A percentile compares a stretch with the other conserved stretches of the same genome.
Conservation (phyloP, 306 rosid genomes). For the apple (Malus domestica) region ASM211411v1 NC_041803.1:10141001-10141500, state of each 20-base stretch:
- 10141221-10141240: not conserved
- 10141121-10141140: constrained; percentile 33
- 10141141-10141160: constrained; percentile 11
- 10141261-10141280: constrained; percentile 4
- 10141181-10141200: constrained; percentile 25
- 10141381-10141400: constrained; percentile 21
- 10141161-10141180: constrained; percentile 17
- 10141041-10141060: constrained; percentile 65
- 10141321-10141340: constrained; percentile 25
- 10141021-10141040: constrained; percentile 23
- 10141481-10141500: not conserved
- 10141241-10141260: constrained; percentile 16
- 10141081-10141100: constrained; percentile 26
- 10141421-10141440: constrained; percentile 21
- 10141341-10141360: constrained; percentile 11
- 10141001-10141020: constrained; percentile 19
- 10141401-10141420: constrained; percentile 19
- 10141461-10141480: constrained; percentile 13
- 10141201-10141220: constrained; percentile 8
- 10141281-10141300: constrained; percentile 20
- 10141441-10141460: constrained; percentile 29
- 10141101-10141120: constrained; percentile 21
- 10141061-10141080: constrained; percentile 28
- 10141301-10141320: constrained; percentile 10
- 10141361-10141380: constrained; percentile 17